phyloP scores from a whole-genome alignment of 2,329 filamentous ascomycete species.

The Scortechinia acanthostroma region DNA sequence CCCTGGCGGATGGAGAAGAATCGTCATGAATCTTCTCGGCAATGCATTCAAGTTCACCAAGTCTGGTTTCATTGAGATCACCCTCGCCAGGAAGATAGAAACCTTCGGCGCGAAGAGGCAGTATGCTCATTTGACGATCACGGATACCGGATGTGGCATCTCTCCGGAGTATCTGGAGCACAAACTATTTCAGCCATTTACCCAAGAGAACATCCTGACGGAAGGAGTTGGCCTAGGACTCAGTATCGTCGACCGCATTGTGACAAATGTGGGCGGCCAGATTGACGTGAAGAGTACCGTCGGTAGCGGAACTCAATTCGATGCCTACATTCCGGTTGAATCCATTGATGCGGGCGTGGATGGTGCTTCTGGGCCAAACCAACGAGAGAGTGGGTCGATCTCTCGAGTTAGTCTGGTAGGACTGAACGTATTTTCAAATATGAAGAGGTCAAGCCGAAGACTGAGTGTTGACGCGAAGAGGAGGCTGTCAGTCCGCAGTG shows the following conservation, averaged over 20 bases:
- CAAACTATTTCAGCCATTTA: slow-evolving; percentile 54
- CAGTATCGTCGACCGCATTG: slow-evolving; percentile 54
- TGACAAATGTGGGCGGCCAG: slow-evolving; percentile 45
- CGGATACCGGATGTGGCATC: slow-evolving; percentile 63
- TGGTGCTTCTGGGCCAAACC: too few relatives aligned
- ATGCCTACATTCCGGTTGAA: not conserved
- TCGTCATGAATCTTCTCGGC: slow-evolving; percentile 42
- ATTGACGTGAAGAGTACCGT: slow-evolving; percentile 43
- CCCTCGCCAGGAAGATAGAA: slow-evolving; percentile 12
- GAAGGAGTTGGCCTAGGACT: slow-evolving; percentile 59
- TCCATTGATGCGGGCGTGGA: not conserved
- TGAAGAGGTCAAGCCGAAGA: not conserved
- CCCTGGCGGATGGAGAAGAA: slow-evolving; percentile 15
- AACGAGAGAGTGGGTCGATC: too few relatives aligned
- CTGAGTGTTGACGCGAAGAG: not conserved
- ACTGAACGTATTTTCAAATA: not conserved
- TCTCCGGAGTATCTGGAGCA: slow-evolving; percentile 51
- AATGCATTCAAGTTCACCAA: slow-evolving; percentile 44
- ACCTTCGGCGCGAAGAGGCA: slow-evolving; percentile 7
- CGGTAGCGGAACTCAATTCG: not conserved
- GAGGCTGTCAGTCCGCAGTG: not conserved
- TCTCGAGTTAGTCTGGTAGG: not conserved
- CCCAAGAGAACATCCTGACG: slow-evolving; percentile 52
- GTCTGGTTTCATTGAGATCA: slow-evolving; percentile 30
- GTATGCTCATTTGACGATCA: slow-evolving; percentile 35